Percentiles rank a stretch among this genome's conserved stretches.
phyloP scores from a whole-genome alignment of 2,329 filamentous ascomycete genomes.

The Fusarium paranaense region DNA sequence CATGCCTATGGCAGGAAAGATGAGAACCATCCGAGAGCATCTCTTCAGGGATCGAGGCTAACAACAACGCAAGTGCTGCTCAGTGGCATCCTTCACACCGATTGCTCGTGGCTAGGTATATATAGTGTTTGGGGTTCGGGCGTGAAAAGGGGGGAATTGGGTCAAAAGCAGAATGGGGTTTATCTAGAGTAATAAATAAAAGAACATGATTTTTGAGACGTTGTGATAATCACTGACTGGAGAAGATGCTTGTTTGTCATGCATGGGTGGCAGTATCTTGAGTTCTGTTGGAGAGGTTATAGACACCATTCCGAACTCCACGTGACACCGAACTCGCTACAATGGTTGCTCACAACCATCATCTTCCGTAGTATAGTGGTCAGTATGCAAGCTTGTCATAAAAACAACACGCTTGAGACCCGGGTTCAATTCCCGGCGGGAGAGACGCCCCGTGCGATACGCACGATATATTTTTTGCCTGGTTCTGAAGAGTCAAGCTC shows the following conservation, averaged over 20 bases:
- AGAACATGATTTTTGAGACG: neutral
- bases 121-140: neutral
- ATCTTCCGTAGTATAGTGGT: neutral
- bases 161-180: neutral
- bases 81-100: neutral
- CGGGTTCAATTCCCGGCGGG: neutral
- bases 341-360: neutral
- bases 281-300: neutral
- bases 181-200: neutral
- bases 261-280: neutral
- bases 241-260: neutral
- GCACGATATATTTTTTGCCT: too few relatives aligned
- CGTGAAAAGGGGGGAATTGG: neutral
- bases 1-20: constrained; percentile 15
- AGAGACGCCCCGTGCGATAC: too few relatives aligned
- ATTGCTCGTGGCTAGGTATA: constrained; percentile 5
- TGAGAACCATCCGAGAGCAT: constrained; percentile 21
- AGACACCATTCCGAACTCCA: neutral
- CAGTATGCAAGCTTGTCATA: neutral
- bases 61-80: constrained; percentile 22
- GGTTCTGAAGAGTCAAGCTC: too few relatives aligned
- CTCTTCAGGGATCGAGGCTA: constrained; percentile 27
- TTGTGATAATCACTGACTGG: neutral
- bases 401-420: neutral
- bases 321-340: constrained; percentile 2